Evolutionary conservation across 148 eudicot species (phyloP), one percentile per base, ranked within the genome.

Genomic region (Rhododendron griersonianum): DNA sequence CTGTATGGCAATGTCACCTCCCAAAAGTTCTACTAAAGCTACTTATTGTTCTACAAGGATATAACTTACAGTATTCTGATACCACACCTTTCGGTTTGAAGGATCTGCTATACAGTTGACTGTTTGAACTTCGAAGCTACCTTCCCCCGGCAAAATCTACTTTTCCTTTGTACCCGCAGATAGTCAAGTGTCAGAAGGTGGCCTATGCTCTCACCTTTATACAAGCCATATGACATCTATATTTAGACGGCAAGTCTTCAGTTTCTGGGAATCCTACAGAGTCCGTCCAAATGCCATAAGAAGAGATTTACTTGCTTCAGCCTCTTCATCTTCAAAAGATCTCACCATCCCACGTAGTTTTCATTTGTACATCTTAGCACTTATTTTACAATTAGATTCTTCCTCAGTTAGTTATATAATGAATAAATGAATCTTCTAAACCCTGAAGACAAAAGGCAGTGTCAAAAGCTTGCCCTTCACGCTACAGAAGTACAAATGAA

Each of bases 161-260:
- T 11, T 59, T 85, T 86, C 80, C 50, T 81, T 73, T 37, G 84
- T 61, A 82, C 44, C 61, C 50, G 11, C 76, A 45, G 39, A 67
- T 45, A 35, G 37, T 53, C 67, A 28, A 50, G 47, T 33, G 39
- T 74, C 33, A 30, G 80, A 30, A 51, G 81, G 59, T 53, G 30
- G 86, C 86, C 53, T 23, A 50, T 23, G 33, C 35, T 50, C 86
- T 84, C 67, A 74, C 55, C 86, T 84, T 77, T 85, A 77, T 85
- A 81, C 85, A 85, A 81, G 83, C 89, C 63, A 74, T 33, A 71
- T 47, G 21, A 44, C 25, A 83, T 51, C 74, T 19, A 83, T 25
- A 11, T 45, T 69, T 28, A 28, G 78, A 14, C 25, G 33, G 41
- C 41, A n/a, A 48, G 28, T 69, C 67, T 47, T 84, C 74, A 18